A percentile compares a stretch with the other conserved stretches of the same genome.
These are phyloP conservation scores for Dictyophora rubrovolvata DNA, from an alignment of 768 basidiomycete genomes.

Conservation along the genomic window DNA sequence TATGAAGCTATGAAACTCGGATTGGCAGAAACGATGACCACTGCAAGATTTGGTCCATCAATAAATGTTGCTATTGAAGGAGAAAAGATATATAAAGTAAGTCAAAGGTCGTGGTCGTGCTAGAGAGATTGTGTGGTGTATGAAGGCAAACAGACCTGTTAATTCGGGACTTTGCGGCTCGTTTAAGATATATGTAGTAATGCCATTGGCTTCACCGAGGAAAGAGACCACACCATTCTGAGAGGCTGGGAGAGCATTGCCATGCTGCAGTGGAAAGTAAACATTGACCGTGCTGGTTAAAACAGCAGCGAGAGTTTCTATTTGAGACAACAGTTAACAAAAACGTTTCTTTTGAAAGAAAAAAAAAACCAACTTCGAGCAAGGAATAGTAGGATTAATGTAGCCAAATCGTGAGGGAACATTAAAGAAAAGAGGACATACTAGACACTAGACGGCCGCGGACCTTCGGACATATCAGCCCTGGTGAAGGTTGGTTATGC, in stretches of 20 bases:
- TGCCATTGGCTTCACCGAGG: not conserved
- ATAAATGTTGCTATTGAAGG: not conserved
- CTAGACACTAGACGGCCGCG: not conserved
- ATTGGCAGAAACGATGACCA: not conserved
- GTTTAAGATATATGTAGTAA: not conserved
- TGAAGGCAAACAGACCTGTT: not conserved
- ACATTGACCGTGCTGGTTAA: not conserved
- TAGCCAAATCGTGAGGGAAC: not conserved
- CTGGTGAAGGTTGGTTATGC: too few relatives aligned
- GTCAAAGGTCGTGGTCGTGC: too few relatives aligned
- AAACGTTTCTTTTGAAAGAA: not conserved
- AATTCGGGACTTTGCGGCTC: not conserved
- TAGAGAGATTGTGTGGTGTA: too few relatives aligned
- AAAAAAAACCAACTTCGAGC: not conserved
- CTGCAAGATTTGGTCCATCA: not conserved
- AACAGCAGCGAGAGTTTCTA: not conserved
- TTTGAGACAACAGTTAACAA: not conserved
- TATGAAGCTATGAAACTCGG: not conserved
- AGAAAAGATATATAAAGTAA: not conserved
- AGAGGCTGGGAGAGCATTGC: not conserved
- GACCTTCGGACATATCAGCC: too few relatives aligned
- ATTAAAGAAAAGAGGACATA: not conserved
- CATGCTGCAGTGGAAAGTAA: not conserved
- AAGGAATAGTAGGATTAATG: not conserved
- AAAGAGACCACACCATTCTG: not conserved